Percentiles rank a stretch among this genome's conserved stretches.
Conservation (phyloP, 1,284 basidiomycete genomes). For the Cryptococcus maquisensis region DNA sequence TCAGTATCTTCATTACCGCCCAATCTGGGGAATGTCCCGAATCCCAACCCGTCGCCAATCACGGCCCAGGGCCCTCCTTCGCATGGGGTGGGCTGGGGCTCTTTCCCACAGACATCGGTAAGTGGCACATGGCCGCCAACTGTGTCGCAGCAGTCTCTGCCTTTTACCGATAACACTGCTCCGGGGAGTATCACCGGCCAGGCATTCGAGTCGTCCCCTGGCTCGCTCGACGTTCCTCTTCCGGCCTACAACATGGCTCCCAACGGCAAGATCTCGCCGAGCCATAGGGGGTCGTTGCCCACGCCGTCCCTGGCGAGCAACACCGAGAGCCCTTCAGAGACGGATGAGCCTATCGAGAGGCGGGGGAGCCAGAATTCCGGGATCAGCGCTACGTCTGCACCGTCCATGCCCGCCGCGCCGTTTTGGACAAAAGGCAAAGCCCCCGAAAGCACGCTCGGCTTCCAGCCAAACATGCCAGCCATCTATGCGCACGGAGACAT, state of each 20-base stretch:
- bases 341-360: conserved; percentile 26
- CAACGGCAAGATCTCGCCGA: conserved; percentile 8
- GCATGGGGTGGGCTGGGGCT: not conserved
- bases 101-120: conserved; percentile 1
- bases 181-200: conserved; percentile 12
- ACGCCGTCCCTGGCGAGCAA: conserved; percentile 36
- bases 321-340: conserved; percentile 31
- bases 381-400: no score
- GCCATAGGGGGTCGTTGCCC: conserved; percentile 11
- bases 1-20: conserved; percentile 14
- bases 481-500: no score
- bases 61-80: not conserved
- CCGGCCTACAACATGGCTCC: not conserved
- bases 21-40: not conserved
- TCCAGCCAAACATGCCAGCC: no score
- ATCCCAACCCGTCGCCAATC: not conserved
- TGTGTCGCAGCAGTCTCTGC: not conserved
- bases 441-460: no score
- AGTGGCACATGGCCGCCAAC: not conserved
- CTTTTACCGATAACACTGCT: conserved; percentile 1
- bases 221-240: not conserved
- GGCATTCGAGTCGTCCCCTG: conserved; percentile 1
- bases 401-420: no score
- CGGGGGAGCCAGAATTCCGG: not conserved
- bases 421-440: no score